Base-by-base conservation (phyloP, 148 eudicot species). In the Camellia sinensis region DNA sequence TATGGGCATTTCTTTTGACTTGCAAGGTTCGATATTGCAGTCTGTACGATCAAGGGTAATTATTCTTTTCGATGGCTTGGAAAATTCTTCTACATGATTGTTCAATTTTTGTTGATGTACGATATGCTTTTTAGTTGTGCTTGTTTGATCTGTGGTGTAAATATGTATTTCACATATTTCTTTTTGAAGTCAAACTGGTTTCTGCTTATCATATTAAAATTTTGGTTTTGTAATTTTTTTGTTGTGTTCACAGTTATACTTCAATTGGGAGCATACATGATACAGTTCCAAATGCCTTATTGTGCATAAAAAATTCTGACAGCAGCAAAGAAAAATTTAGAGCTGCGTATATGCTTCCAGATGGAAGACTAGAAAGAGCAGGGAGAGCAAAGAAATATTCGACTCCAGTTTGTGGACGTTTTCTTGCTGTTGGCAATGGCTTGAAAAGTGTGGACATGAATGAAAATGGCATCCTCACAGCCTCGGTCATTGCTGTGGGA, bases 1-100 rank as follows among this genome's bases (percentile, higher is more conserved):
- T 95, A 10, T 95, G 99, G 99, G 97, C 94, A 52, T 95, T 95
- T 83, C 93, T 95, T 80, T 81, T 92, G 83, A 90, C 86, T 52
- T 92, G 94, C 91, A 93, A 95, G 88, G 97, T 95, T 84, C 92
- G 73, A 7, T 95, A 95, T 87, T 95, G 99, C 93, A 85, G 93
- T 83, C 97, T 95, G 44, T 95, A 95, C 87, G 99, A 95, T 89
- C 92, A 92, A 85, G 99, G 99, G 99, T 95, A 93, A 83, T 64
- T 78, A 37, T 79, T 76, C 72, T 54, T 67, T 48, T 79, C 19
- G 21, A 68, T 77, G 53, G 52, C 77, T 77, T 43, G 19, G 67
- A 29, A 71, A 63, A 37, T n/a, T 43, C 41, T 60, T 29, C 4
- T 81, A 17, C 82, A 54, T 75, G 56, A 21, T 77, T 65, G 14